phyloP scores from a whole-genome alignment of 2,329 filamentous ascomycete genomes.

The Macroventuria anomochaeta region DNA sequence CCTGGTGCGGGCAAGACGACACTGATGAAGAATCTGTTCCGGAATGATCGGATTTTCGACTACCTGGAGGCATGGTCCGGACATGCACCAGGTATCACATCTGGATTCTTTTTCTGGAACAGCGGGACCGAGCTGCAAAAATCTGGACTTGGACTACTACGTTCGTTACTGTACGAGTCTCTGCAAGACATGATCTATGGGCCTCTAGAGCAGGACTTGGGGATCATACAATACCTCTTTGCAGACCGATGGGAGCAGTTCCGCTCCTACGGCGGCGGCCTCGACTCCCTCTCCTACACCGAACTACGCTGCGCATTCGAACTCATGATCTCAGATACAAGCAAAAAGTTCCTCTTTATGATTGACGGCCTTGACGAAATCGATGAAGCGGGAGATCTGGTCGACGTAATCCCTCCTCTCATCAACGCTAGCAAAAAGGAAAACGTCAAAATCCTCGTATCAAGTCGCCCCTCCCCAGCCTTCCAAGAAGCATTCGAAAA shows the following conservation, averaged over 20 bases:
- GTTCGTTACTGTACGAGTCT: conserved; percentile 39
- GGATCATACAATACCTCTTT: conserved; percentile 35
- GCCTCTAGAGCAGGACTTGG: conserved; percentile 33
- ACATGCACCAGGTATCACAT: conserved; percentile 37
- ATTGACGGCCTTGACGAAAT: conserved; percentile 42
- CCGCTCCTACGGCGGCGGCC: conserved; percentile 35
- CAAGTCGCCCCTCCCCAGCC: conserved; percentile 31
- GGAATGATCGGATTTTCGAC: conserved; percentile 33
- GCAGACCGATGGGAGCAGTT: conserved; percentile 41
- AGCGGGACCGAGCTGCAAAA: conserved; percentile 38
- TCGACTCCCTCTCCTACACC: conserved; percentile 27
- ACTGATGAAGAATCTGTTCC: conserved; percentile 50
- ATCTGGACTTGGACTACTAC: conserved; percentile 32
- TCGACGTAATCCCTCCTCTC: conserved; percentile 26
- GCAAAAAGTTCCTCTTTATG: conserved; percentile 43
- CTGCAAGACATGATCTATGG: conserved; percentile 44
- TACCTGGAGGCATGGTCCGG: conserved; percentile 41
- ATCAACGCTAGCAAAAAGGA: conserved; percentile 28
- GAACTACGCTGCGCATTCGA: conserved; percentile 36
- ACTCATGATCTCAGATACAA: conserved; percentile 34
- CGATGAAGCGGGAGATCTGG: conserved; percentile 31
- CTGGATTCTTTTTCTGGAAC: conserved; percentile 57
- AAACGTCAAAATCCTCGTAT: conserved; percentile 43
- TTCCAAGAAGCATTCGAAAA: conserved; percentile 35
- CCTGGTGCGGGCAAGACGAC: conserved; percentile 58